phyloP scores from a whole-genome alignment of 1,284 basidiomycete species.

The Austroboletus niveus region DNA sequence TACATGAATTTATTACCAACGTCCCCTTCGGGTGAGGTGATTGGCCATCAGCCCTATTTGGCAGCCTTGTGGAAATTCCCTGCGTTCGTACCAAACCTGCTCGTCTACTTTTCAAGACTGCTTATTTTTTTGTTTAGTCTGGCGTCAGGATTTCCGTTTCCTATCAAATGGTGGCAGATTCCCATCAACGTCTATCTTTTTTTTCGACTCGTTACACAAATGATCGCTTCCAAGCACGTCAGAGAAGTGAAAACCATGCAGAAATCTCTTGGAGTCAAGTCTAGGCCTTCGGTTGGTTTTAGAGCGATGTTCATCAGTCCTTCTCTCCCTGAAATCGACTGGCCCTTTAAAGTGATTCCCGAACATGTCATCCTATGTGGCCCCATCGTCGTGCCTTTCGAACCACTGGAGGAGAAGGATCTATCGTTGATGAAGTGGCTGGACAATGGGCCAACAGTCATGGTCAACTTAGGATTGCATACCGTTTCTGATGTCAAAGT shows the following conservation, averaged over 20 bases:
- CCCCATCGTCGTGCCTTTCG: slow-evolving; percentile 1
- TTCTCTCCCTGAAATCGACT: neutral
- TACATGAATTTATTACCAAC: too few relatives aligned
- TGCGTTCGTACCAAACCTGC: too few relatives aligned
- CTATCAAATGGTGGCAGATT: slow-evolving; percentile 3
- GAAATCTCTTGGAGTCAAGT: neutral
- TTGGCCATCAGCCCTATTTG: too few relatives aligned
- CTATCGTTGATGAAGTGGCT: neutral
- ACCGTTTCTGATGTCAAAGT: neutral
- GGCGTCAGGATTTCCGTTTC: neutral
- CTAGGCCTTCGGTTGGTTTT: neutral
- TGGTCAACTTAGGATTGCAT: slow-evolving; percentile 2
- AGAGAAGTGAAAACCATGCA: neutral
- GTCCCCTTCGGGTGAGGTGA: too few relatives aligned
- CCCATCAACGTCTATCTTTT: slow-evolving; percentile 1
- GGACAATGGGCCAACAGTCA: neutral
- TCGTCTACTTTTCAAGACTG: too few relatives aligned
- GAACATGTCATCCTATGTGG: slow-evolving; percentile 1
- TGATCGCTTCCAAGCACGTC: neutral
- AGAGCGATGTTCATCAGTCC: neutral
- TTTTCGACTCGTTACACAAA: neutral
- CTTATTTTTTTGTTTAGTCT: too few relatives aligned
- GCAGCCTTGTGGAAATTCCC: too few relatives aligned
- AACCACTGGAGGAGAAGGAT: slow-evolving; percentile 1
- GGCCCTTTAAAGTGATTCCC: neutral